A percentile compares a stretch with the other conserved stretches of the same genome.
phyloP scores from a whole-genome alignment of 306 rosid genomes.

The Prunus salicina region DNA sequence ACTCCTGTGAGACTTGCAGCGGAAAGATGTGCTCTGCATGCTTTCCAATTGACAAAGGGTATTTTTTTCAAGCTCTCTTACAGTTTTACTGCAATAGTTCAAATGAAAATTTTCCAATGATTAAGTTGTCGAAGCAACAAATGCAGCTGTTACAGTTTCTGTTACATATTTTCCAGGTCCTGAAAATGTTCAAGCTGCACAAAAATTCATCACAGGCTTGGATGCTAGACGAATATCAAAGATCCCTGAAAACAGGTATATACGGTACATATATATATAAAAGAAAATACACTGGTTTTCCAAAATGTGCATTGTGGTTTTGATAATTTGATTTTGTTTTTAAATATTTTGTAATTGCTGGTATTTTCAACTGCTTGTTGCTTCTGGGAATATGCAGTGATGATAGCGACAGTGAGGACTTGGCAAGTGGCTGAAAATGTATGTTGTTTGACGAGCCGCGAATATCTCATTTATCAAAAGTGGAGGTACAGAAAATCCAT shows the following conservation, averaged over 20 bases:
- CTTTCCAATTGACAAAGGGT: slow-evolving; percentile 83
- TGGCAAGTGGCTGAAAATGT: slow-evolving; percentile 40
- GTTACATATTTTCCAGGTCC: slow-evolving; percentile 51
- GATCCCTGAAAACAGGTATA: slow-evolving; percentile 74
- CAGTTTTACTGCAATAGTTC: not conserved
- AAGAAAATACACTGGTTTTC: not conserved
- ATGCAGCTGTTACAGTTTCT: slow-evolving; percentile 10
- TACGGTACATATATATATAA: not conserved
- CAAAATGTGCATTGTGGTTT: not conserved
- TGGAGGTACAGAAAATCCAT: not conserved
- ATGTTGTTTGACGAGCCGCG: not conserved
- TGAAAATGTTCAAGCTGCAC: slow-evolving; percentile 84
- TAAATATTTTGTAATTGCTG: not conserved
- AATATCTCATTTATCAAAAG: not conserved
- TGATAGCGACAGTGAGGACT: slow-evolving; percentile 74
- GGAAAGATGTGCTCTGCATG: slow-evolving; percentile 84
- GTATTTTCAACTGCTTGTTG: not conserved
- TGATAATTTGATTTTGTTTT: not conserved
- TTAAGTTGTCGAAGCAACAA: not conserved
- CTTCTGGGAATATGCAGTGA: slow-evolving; percentile 51
- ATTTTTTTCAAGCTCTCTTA: slow-evolving; percentile 21
- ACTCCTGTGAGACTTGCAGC: slow-evolving; percentile 93
- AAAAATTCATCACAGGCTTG: slow-evolving; percentile 88
- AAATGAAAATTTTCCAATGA: not conserved
- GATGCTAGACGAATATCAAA: slow-evolving; percentile 91